phyloP scores from a whole-genome alignment of 305 asterid species.

The Rubia peregrina region DNA sequence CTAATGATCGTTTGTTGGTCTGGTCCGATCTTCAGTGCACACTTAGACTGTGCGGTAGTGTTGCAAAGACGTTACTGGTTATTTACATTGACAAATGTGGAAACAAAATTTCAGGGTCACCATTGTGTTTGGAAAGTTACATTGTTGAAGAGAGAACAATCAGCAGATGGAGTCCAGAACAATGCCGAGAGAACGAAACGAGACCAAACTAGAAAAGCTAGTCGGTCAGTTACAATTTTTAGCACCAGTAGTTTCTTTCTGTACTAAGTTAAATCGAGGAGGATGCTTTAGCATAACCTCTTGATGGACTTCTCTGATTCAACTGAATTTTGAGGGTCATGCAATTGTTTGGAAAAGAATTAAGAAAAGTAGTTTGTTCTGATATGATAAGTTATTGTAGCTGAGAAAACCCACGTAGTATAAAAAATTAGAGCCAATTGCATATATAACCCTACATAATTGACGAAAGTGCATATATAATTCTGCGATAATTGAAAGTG shows the following conservation, averaged over 20 bases:
- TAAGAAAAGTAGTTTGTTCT: no score
- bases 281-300: no score
- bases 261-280: not conserved
- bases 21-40: constrained; percentile 85
- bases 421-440: no score
- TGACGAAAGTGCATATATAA: no score
- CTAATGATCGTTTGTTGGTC: constrained; percentile 46
- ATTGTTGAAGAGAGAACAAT: constrained; percentile 53
- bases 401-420: no score
- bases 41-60: constrained; percentile 75
- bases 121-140: constrained; percentile 33
- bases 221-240: no score
- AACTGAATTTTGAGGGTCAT: no score
- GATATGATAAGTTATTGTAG: no score
- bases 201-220: not conserved
- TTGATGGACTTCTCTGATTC: no score
- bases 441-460: no score
- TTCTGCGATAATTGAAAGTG: no score
- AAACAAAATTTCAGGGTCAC: constrained; percentile 21
- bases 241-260: not conserved
- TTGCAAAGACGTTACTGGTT: constrained; percentile 64
- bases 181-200: constrained; percentile 34
- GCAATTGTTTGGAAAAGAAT: no score
- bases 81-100: constrained; percentile 33
- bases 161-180: constrained; percentile 66